Evolutionary conservation across 169 alveolate species (phyloP).

Genomic region (Plasmodium gaboni): DNA sequence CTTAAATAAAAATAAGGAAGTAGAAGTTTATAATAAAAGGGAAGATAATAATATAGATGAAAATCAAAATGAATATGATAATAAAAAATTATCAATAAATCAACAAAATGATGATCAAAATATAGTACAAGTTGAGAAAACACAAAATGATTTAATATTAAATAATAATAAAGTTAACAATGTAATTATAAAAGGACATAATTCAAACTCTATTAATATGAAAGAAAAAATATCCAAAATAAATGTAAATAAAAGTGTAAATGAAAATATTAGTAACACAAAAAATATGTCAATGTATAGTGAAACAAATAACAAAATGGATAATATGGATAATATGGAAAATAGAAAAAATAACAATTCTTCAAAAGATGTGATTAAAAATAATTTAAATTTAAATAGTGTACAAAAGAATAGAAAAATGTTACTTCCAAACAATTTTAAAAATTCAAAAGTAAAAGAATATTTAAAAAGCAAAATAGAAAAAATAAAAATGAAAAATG

Average conservation of each 20-base stretch:
- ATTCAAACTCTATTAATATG: neutral
- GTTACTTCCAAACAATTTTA: constrained; percentile 32
- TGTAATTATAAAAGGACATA: neutral
- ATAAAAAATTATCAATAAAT: neutral
- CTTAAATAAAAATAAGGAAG: no score
- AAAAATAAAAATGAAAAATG: constrained; percentile 40
- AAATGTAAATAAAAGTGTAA: neutral
- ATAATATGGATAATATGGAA: neutral
- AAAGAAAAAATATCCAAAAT: constrained; percentile 3
- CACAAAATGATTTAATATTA: neutral
- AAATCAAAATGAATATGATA: no score
- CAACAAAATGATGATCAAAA: neutral
- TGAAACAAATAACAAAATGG: neutral
- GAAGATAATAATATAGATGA: no score
- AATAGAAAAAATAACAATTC: neutral
- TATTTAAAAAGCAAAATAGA: constrained; percentile 64
- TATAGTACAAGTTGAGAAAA: neutral
- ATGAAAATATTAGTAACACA: neutral
- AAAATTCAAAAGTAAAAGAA: constrained; percentile 37
- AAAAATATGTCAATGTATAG: neutral
- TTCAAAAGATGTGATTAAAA: constrained; percentile 6
- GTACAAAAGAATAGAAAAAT: constrained; percentile 27
- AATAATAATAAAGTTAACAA: constrained; percentile 12
- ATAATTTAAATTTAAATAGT: neutral
- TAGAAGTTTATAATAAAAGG: no score